Percentiles rank a stretch among this genome's conserved stretches.
These are phyloP conservation scores for Erigeron philadelphicus DNA, from an alignment of 140 eudicot species.

Conservation along the genomic window DNA sequence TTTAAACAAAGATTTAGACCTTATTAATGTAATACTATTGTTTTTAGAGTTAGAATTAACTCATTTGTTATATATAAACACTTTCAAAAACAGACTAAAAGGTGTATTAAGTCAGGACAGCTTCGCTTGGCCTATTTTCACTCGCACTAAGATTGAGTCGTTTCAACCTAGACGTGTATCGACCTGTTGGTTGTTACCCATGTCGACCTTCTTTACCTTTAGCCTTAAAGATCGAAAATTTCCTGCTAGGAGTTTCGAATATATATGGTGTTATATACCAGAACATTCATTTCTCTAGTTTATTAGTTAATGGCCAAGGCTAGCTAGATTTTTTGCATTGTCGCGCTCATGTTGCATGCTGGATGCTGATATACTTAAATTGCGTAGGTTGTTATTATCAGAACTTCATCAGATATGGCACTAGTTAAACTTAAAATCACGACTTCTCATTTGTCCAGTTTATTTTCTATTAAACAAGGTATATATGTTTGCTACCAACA, in stretches of 20 bases:
- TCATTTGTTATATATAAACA: background rate
- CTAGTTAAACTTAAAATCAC: background rate
- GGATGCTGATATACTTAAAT: background rate
- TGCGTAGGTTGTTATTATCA: background rate
- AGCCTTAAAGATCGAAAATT: background rate
- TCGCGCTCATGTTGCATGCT: background rate
- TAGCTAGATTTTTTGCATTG: constrained; percentile 2
- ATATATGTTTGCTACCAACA: background rate
- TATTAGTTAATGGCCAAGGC: background rate
- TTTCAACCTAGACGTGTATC: background rate
- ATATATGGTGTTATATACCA: constrained; percentile 8
- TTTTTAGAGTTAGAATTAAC: background rate
- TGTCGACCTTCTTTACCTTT: background rate
- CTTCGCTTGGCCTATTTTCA: background rate
- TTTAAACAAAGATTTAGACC: background rate
- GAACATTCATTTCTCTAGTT: background rate
- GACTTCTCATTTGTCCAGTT: background rate
- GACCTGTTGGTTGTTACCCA: background rate
- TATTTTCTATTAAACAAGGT: background rate
- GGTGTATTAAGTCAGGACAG: background rate
- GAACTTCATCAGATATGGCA: constrained; percentile 7
- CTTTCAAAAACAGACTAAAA: background rate
- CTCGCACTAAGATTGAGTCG: background rate
- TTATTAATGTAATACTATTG: background rate
- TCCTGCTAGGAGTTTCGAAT: background rate